Evolutionary conservation across 129 eudicot species (phyloP).

Genomic region (Artemisia tridentata): DNA sequence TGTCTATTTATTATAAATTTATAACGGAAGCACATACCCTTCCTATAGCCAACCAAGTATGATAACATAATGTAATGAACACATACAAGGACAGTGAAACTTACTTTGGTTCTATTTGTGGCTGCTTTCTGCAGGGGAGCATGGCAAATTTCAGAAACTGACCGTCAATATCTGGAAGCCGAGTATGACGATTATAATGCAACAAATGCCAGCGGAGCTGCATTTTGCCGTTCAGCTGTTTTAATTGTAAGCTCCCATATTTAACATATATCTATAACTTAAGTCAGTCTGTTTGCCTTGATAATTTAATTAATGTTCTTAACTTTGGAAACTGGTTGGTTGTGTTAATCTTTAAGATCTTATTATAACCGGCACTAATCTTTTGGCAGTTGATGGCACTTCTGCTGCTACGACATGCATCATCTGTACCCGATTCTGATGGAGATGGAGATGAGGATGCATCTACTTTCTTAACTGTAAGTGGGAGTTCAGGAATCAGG

Average conservation of each 20-base stretch:
- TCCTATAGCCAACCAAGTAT: neutral
- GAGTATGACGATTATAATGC: conserved; percentile 83
- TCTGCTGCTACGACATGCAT: conserved; percentile 79
- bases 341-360: neutral
- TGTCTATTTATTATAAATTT: neutral
- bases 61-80: neutral
- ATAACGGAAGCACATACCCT: neutral
- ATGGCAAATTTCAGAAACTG: conserved; percentile 93
- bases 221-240: conserved; percentile 92
- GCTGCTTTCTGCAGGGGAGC: conserved; percentile 57
- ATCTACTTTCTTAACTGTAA: conserved; percentile 78
- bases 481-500: conserved; percentile 23
- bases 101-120: conserved; percentile 5
- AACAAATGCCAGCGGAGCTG: conserved; percentile 82
- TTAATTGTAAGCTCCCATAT: conserved; percentile 56
- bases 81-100: neutral
- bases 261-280: neutral
- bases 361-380: neutral
- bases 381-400: conserved; percentile 82
- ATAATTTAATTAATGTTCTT: neutral
- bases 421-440: conserved; percentile 60
- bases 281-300: neutral
- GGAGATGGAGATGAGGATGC: conserved; percentile 74
- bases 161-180: conserved; percentile 81
- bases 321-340: neutral